Conservation (phyloP, 495 filamentous ascomycete species). For the Polyplosphaeria fusca region DNA sequence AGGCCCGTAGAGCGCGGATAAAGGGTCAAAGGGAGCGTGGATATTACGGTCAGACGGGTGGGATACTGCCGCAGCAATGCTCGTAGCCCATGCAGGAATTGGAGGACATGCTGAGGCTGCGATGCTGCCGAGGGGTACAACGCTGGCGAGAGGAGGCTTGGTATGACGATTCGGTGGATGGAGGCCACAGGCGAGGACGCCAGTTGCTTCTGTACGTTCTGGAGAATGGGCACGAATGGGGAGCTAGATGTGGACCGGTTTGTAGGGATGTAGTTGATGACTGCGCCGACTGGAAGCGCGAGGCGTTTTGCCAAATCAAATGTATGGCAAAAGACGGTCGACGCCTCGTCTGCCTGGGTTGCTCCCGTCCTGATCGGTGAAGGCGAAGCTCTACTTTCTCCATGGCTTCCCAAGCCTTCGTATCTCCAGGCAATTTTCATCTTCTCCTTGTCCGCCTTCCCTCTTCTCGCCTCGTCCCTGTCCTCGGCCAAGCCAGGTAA, state of each 20-base stretch:
- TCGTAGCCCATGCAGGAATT: conserved; percentile 77
- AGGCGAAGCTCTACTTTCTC: conserved; percentile 52
- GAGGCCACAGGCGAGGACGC: conserved; percentile 53
- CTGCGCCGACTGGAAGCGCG: conserved; percentile 51
- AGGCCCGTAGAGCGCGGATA: conserved; percentile 76
- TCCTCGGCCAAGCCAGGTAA: conserved; percentile 66
- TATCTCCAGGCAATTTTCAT: conserved; percentile 99
- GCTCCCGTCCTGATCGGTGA: conserved; percentile 1
- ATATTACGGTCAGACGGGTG: conserved; percentile 64
- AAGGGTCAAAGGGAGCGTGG: conserved; percentile 76
- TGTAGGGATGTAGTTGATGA: conserved; percentile 58
- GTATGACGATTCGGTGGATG: conserved; percentile 81
- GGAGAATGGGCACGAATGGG: conserved; percentile 63
- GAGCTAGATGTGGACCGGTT: conserved; percentile 40
- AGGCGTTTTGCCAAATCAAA: conserved; percentile 90
- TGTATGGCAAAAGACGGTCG: conserved; percentile 68
- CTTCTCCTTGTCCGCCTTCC: conserved; percentile 50
- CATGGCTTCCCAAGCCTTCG: conserved; percentile 72
- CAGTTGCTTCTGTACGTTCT: conserved; percentile 57
- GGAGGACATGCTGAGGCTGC: conserved; percentile 68
- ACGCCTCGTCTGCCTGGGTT: neutral
- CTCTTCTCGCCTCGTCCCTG: conserved; percentile 42
- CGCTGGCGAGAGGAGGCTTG: conserved; percentile 76
- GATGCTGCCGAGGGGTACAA: conserved; percentile 67
- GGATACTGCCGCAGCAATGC: conserved; percentile 67